A percentile compares a stretch with the other conserved stretches of the same genome.
These are phyloP conservation scores for Golubevia pallescens DNA, from an alignment of 1,284 basidiomycete species.

Conservation along the genomic window DNA sequence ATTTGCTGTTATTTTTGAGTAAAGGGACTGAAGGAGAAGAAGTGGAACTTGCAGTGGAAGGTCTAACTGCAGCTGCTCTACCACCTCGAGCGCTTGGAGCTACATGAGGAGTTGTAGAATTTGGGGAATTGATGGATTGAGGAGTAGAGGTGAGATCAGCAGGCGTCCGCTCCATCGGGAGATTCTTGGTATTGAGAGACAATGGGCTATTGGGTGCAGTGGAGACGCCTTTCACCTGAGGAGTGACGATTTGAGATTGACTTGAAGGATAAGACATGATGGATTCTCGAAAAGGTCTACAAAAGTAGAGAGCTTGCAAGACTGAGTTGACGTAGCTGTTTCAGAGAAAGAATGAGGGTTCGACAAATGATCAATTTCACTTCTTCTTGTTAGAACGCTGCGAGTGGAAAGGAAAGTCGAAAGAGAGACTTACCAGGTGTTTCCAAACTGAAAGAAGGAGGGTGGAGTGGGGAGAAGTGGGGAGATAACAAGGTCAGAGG, in stretches of 20 bases:
- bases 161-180: not conserved
- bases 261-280: conserved; percentile 11
- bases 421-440: conserved; percentile 36
- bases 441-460: conserved; percentile 35
- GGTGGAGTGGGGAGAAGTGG: conserved; percentile 12
- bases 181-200: not conserved
- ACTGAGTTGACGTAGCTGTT: conserved; percentile 58
- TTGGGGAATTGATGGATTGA: no score
- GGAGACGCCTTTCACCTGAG: not conserved
- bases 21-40: not conserved
- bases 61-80: conserved; percentile 1
- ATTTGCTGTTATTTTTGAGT: not conserved
- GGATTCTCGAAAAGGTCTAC: conserved; percentile 53
- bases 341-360: no score
- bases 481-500: conserved; percentile 4
- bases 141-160: not conserved
- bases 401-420: not conserved
- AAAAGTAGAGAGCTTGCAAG: conserved; percentile 59
- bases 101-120: no score
- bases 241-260: not conserved
- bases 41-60: not conserved
- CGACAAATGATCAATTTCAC: no score
- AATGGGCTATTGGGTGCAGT: no score
- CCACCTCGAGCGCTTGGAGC: not conserved
- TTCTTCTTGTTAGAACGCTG: not conserved